Evolutionary conservation across 768 basidiomycete genomes (phyloP).

Genomic region (Leccinellum rugosiceps): DNA sequence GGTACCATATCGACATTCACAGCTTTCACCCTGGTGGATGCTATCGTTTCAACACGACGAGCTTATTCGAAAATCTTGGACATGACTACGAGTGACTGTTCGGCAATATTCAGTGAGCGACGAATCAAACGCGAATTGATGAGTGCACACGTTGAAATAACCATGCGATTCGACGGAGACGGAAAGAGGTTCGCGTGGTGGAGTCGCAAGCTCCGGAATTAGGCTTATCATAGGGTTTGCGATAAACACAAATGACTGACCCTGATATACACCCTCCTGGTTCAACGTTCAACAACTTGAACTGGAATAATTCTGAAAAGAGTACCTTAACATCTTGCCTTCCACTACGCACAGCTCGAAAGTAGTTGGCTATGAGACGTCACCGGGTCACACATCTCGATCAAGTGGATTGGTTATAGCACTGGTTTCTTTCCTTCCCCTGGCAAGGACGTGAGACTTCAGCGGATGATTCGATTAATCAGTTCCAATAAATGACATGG

Average conservation of each 20-base stretch:
- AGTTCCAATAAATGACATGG: background rate
- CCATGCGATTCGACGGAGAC: background rate
- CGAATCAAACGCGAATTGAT: background rate
- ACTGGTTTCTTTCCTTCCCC: background rate
- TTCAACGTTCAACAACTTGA: too few species aligned
- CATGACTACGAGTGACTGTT: background rate
- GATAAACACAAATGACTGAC: too few species aligned
- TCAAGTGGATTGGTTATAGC: background rate
- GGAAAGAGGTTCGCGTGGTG: background rate
- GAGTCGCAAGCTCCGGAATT: background rate
- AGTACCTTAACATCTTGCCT: background rate
- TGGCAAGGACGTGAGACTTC: background rate
- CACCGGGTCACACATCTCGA: background rate
- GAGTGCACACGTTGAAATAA: background rate
- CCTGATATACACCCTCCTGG: too few species aligned
- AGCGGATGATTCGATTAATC: too few species aligned
- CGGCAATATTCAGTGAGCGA: background rate
- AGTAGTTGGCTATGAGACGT: background rate
- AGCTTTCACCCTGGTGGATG: background rate
- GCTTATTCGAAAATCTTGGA: background rate
- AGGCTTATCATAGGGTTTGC: too few species aligned
- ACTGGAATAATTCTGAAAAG: background rate
- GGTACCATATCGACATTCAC: constrained; percentile 36
- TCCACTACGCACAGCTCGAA: background rate
- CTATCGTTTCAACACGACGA: background rate